phyloP scores from a whole-genome alignment of 768 basidiomycete genomes.

The Mycena leptocephala region DNA sequence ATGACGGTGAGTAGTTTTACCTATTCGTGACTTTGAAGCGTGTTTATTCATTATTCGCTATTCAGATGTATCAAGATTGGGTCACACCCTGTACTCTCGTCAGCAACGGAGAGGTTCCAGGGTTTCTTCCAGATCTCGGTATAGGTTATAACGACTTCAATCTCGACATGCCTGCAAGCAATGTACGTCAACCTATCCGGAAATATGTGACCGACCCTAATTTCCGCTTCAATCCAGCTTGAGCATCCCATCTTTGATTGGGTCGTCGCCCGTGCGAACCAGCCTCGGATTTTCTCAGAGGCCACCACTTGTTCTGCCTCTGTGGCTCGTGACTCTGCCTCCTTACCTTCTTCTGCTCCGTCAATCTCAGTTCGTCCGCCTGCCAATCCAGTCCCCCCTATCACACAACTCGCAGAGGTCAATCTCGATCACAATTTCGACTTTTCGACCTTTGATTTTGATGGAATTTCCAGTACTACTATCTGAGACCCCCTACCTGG shows the following conservation, averaged over 20 bases:
- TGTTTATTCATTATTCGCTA: not conserved
- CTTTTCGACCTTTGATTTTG: not conserved
- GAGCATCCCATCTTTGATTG: slow-evolving; percentile 7
- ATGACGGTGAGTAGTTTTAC: not conserved
- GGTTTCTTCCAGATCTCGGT: not conserved
- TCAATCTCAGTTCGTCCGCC: not conserved
- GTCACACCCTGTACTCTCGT: not conserved
- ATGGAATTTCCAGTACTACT: not conserved
- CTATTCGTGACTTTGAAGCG: too few relatives aligned
- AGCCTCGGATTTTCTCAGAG: not conserved
- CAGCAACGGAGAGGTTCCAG: not conserved
- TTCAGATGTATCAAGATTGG: not conserved
- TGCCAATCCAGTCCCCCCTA: not conserved
- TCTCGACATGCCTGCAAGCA: not conserved
- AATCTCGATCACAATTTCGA: not conserved
- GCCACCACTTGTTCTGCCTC: too few relatives aligned
- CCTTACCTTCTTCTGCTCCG: not conserved
- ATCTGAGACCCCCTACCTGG: too few relatives aligned
- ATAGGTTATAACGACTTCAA: not conserved
- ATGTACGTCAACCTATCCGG: not conserved
- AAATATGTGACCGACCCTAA: not conserved
- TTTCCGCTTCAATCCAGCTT: not conserved
- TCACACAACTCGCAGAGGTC: not conserved
- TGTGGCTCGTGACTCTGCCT: too few relatives aligned
- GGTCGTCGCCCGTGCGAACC: not conserved